Evolutionary conservation across 225 moss, liverwort and hornwort genomes (phyloP).

Genomic region (Marchantia paleacea): DNA sequence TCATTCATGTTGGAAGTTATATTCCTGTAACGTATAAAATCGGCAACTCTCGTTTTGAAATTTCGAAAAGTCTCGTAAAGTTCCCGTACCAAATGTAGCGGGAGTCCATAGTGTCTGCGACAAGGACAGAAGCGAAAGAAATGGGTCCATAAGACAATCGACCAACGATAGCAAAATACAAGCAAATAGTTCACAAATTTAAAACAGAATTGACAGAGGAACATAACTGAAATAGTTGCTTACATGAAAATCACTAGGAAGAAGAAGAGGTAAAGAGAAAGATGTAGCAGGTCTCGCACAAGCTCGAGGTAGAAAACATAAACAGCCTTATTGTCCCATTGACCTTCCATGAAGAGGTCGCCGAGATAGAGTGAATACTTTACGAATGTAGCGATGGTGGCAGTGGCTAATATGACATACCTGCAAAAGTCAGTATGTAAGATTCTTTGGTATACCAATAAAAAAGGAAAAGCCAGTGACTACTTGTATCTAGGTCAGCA

Average conservation of each 20-base stretch:
- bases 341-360: slow-evolving; percentile 49
- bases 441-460: not conserved
- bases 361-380: slow-evolving; percentile 49
- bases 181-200: not conserved
- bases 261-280: slow-evolving; percentile 53
- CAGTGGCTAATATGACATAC: slow-evolving; percentile 49
- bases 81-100: slow-evolving; percentile 95
- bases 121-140: not conserved
- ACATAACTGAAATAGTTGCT: slow-evolving; percentile 13
- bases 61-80: slow-evolving; percentile 98
- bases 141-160: not conserved
- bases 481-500: not conserved
- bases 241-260: slow-evolving; percentile 54
- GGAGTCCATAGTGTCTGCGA: slow-evolving; percentile 89
- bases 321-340: slow-evolving; percentile 55
- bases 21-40: slow-evolving; percentile 95
- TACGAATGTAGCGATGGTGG: slow-evolving; percentile 47
- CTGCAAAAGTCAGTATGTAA: slow-evolving; percentile 23
- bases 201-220: not conserved
- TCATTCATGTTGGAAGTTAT: slow-evolving; percentile 99
- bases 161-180: not conserved
- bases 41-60: slow-evolving; percentile 95
- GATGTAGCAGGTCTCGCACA: slow-evolving; percentile 51
- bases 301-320: slow-evolving; percentile 56
- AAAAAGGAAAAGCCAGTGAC: not conserved